These are phyloP conservation scores for Coriolopsis trogii DNA, from an alignment of 1,284 basidiomycete species.

Conservation along the genomic window DNA sequence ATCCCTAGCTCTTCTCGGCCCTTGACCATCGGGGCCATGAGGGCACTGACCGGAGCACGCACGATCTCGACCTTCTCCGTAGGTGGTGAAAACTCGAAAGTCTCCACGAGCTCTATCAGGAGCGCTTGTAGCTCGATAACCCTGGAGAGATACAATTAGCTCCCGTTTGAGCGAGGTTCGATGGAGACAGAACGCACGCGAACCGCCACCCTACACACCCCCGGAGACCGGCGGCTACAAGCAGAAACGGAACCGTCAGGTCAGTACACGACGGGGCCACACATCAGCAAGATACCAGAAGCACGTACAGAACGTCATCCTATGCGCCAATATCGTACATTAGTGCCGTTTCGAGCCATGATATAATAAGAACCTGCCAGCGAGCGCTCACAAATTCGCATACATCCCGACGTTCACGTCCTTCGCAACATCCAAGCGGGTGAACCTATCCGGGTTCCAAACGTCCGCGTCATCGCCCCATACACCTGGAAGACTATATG, in stretches of 20 bases:
- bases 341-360: no score
- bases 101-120: slow-evolving; percentile 25
- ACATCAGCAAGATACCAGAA: background rate
- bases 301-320: slow-evolving; percentile 20
- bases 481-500: slow-evolving; percentile 35
- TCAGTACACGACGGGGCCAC: no score
- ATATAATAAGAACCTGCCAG: no score
- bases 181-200: slow-evolving; percentile 28
- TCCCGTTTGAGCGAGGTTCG: background rate
- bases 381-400: slow-evolving; percentile 49
- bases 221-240: slow-evolving; percentile 29
- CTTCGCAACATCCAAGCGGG: background rate
- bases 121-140: slow-evolving; percentile 34
- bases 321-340: no score
- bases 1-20: slow-evolving; percentile 46
- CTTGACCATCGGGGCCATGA: slow-evolving; percentile 45
- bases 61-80: slow-evolving; percentile 37
- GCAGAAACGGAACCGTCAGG: background rate
- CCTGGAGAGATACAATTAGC: slow-evolving; percentile 8
- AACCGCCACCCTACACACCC: slow-evolving; percentile 40
- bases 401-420: slow-evolving; percentile 49
- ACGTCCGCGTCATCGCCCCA: slow-evolving; percentile 53
- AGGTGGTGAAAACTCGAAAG: slow-evolving; percentile 34
- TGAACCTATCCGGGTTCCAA: slow-evolving; percentile 47
- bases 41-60: slow-evolving; percentile 41